Conservation (phyloP, 495 filamentous ascomycete genomes). For the Aspergillus sclerotiicarbonarius region DNA sequence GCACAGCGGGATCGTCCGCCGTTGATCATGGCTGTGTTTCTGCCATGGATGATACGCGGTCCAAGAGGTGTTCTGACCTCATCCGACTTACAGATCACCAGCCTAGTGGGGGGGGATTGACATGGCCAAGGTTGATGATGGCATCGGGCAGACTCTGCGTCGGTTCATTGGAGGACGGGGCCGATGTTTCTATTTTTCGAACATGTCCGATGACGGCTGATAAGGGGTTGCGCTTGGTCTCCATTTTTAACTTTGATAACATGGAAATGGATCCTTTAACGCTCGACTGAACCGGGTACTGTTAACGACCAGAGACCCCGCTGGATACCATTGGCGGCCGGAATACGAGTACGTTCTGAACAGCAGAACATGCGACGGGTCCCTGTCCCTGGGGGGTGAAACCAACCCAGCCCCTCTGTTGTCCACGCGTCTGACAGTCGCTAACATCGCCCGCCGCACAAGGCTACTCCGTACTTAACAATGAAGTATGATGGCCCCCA, state of each 20-base stretch:
- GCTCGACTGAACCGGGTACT: too few species aligned
- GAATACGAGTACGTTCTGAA: not conserved
- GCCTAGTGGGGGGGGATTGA: not conserved
- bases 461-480: too few species aligned
- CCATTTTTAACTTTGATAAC: too few species aligned
- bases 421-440: slow-evolving; percentile 13
- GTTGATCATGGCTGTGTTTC: not conserved
- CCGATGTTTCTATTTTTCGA: not conserved
- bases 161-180: not conserved
- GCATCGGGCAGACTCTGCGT: not conserved
- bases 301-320: too few species aligned
- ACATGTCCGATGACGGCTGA: not conserved
- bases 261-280: too few species aligned
- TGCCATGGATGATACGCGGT: too few species aligned
- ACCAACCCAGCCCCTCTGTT: not conserved
- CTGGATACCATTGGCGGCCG: not conserved
- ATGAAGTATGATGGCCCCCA: too few species aligned
- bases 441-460: not conserved
- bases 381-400: too few species aligned
- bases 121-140: not conserved
- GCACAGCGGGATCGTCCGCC: not conserved
- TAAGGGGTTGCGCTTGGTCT: too few species aligned
- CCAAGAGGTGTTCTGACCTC: not conserved
- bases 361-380: too few species aligned
- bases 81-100: not conserved